Conservation (phyloP, 2,329 filamentous ascomycete species). For the Exophiala sideris region DNA sequence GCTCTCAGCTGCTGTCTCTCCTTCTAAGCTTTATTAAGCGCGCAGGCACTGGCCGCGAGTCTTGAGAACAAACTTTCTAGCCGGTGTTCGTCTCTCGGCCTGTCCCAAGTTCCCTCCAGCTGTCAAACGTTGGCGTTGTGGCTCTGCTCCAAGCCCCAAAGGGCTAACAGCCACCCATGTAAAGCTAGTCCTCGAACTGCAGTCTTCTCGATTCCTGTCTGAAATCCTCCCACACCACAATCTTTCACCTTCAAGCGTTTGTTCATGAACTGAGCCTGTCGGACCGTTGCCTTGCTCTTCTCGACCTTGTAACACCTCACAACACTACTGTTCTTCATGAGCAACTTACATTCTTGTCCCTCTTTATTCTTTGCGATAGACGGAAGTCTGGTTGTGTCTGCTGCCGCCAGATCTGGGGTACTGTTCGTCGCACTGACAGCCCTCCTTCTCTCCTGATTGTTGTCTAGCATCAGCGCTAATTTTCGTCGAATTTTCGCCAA, state of each 20-base stretch:
- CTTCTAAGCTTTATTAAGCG: too few species aligned
- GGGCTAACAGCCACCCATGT: not conserved
- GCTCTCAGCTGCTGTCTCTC: not conserved
- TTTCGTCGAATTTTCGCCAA: conserved; percentile 9
- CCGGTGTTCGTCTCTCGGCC: too few species aligned
- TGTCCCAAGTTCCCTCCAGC: not conserved
- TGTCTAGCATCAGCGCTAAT: not conserved
- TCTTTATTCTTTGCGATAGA: not conserved
- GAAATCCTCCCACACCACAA: not conserved
- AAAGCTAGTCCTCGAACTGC: not conserved
- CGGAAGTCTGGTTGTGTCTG: not conserved
- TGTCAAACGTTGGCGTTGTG: not conserved
- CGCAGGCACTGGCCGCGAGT: too few species aligned
- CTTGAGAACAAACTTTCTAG: too few species aligned
- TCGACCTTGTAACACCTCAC: not conserved
- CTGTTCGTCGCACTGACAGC: not conserved
- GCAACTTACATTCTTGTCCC: not conserved
- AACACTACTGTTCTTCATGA: not conserved
- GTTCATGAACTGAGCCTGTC: not conserved
- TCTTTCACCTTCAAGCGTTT: not conserved
- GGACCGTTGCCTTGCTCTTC: not conserved
- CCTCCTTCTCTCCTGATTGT: not conserved
- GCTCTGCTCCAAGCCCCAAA: not conserved
- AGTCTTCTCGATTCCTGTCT: not conserved
- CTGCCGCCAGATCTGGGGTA: not conserved